phyloP scores from a whole-genome alignment of 306 rosid genomes.

The Lotus japonicus region DNA sequence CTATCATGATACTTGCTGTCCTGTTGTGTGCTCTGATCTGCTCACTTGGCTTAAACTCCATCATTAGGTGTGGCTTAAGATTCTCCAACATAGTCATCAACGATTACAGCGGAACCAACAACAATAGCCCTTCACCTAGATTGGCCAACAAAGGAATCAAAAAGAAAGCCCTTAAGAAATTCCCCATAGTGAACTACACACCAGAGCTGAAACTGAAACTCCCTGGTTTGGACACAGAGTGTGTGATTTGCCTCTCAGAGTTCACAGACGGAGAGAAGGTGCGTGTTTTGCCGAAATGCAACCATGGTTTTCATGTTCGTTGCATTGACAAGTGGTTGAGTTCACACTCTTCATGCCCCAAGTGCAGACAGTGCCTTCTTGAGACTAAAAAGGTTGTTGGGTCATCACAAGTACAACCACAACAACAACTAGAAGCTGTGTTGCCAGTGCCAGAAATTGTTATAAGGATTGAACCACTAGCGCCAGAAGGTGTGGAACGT shows the following conservation, averaged over 20 bases:
- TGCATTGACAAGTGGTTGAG: constrained; percentile 90
- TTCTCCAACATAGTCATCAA: constrained; percentile 40
- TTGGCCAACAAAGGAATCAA: constrained; percentile 49
- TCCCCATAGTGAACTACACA: constrained; percentile 46
- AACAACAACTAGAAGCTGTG: neutral
- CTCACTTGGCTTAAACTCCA: constrained; percentile 70
- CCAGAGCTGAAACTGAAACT: constrained; percentile 33
- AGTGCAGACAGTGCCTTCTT: constrained; percentile 71
- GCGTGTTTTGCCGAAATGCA: constrained; percentile 74
- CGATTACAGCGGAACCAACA: neutral
- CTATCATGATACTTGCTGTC: constrained; percentile 84
- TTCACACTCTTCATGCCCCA: constrained; percentile 86
- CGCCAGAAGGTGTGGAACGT: constrained; percentile 48
- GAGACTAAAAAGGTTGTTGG: constrained; percentile 60
- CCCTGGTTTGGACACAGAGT: constrained; percentile 60
- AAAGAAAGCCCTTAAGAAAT: constrained; percentile 67
- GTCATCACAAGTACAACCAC: constrained; percentile 17
- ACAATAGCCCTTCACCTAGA: neutral
- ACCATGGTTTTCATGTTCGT: constrained; percentile 75
- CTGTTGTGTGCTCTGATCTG: constrained; percentile 75
- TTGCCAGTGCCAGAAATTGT: constrained; percentile 32
- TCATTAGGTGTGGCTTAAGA: constrained; percentile 63
- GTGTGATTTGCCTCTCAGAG: constrained; percentile 69
- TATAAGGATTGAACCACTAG: constrained; percentile 45
- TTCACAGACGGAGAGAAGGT: constrained; percentile 51